A percentile compares a stretch with the other conserved stretches of the same genome.
Conservation (phyloP, 2,329 filamentous ascomycete genomes). For the Phialophora expanda region DNA sequence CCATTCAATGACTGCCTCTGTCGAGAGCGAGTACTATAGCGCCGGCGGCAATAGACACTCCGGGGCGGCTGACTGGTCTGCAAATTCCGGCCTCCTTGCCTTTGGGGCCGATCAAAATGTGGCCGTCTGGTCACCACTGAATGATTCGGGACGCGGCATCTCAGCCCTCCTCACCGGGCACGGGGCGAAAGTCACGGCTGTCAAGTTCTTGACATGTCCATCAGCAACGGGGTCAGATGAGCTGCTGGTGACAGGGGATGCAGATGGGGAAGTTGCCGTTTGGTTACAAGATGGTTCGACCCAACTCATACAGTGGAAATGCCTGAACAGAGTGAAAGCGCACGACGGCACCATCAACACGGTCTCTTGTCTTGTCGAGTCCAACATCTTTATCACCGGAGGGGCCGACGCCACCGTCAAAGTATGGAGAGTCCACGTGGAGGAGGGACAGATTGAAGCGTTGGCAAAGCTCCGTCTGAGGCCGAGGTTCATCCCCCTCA, state of each 20-base stretch:
- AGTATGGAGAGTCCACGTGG: slow-evolving; percentile 67
- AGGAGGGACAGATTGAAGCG: slow-evolving; percentile 52
- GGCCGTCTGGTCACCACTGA: slow-evolving; percentile 76
- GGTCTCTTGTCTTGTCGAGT: slow-evolving; percentile 55
- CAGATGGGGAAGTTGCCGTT: slow-evolving; percentile 76
- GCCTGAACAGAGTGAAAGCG: slow-evolving; percentile 60
- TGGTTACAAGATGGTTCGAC: slow-evolving; percentile 52
- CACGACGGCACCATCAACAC: slow-evolving; percentile 78
- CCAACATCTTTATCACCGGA: slow-evolving; percentile 61
- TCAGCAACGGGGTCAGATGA: slow-evolving; percentile 51
- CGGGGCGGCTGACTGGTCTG: slow-evolving; percentile 86
- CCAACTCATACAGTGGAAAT: slow-evolving; percentile 45
- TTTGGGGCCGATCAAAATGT: slow-evolving; percentile 90
- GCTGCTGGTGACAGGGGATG: slow-evolving; percentile 77
- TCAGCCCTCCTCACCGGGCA: slow-evolving; percentile 74
- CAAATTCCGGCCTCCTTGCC: slow-evolving; percentile 71
- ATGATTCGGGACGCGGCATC: slow-evolving; percentile 62
- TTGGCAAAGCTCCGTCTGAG: slow-evolving; percentile 73
- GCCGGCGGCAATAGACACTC: slow-evolving; percentile 90
- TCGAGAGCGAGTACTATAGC: slow-evolving; percentile 62
- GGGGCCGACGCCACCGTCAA: slow-evolving; percentile 67
- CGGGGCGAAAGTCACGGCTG: slow-evolving; percentile 77
- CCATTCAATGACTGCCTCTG: slow-evolving; percentile 1
- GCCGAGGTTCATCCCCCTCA: slow-evolving; percentile 81
- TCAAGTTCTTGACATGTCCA: slow-evolving; percentile 71